phyloP scores from a whole-genome alignment of 1,284 basidiomycete species.

The Tilletia walkeri region DNA sequence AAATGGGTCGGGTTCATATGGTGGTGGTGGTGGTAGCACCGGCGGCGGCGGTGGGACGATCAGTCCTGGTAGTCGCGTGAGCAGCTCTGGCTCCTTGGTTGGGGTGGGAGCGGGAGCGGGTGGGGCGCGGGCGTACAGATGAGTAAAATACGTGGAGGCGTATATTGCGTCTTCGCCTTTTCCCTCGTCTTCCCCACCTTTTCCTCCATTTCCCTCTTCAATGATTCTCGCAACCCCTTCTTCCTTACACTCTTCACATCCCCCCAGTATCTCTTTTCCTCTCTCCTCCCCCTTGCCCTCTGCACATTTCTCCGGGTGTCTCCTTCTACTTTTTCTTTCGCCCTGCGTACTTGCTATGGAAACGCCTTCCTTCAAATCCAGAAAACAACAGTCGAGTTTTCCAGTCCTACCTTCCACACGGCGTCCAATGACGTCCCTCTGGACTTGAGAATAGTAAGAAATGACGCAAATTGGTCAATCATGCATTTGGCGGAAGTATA shows the following conservation, averaged over 20 bases:
- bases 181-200: background rate
- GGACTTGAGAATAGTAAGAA: too few relatives aligned
- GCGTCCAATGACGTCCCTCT: too few relatives aligned
- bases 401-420: too few relatives aligned
- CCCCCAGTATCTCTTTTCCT: background rate
- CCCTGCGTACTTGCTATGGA: too few relatives aligned
- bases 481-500: too few relatives aligned
- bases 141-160: background rate
- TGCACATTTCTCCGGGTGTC: background rate
- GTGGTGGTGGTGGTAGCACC: background rate
- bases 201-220: background rate
- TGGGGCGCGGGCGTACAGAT: background rate
- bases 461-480: too few relatives aligned
- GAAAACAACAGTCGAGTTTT: too few relatives aligned
- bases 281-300: background rate
- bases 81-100: conserved; percentile 11
- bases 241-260: background rate
- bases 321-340: background rate
- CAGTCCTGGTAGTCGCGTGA: conserved; percentile 11
- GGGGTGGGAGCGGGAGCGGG: background rate
- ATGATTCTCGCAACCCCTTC: background rate
- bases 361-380: too few relatives aligned
- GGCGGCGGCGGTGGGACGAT: background rate
- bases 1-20: conserved; percentile 4
- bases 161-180: background rate